Evolutionary conservation across 768 basidiomycete genomes (phyloP).

Genomic region (Boletus rex-veris): DNA sequence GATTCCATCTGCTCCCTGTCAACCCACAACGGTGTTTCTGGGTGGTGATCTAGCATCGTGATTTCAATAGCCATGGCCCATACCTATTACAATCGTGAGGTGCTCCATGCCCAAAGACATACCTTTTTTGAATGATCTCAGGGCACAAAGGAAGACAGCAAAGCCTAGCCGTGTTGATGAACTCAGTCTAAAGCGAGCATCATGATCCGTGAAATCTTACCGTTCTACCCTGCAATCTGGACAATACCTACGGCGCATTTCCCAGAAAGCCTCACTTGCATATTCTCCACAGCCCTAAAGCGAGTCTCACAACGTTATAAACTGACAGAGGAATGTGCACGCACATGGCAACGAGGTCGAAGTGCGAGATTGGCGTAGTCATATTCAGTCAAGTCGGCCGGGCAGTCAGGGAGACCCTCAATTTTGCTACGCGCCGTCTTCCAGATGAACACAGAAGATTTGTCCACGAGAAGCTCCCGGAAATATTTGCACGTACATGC

Average conservation of each 20-base stretch:
- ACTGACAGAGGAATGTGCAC: neutral
- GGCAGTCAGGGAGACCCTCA: slow-evolving; percentile 37
- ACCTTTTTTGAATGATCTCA: neutral
- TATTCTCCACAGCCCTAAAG: slow-evolving; percentile 10
- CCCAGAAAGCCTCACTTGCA: slow-evolving; percentile 2
- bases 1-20: slow-evolving; percentile 11
- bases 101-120: neutral
- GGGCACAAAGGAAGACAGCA: neutral
- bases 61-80: neutral
- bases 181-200: neutral
- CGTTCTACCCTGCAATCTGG: neutral
- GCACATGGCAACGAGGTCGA: slow-evolving; percentile 21
- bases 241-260: slow-evolving; percentile 13
- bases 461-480: slow-evolving; percentile 34
- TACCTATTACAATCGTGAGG: neutral
- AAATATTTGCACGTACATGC: slow-evolving; percentile 38
- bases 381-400: slow-evolving; percentile 42
- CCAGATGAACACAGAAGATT: slow-evolving; percentile 27
- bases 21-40: neutral
- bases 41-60: neutral
- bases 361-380: slow-evolving; percentile 45
- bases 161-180: slow-evolving; percentile 1
- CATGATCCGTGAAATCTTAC: neutral
- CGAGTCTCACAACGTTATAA: neutral
- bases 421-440: neutral